A percentile compares a stretch with the other conserved stretches of the same genome.
phyloP scores from a whole-genome alignment of 495 filamentous ascomycete genomes.

The Platismatia glauca region DNA sequence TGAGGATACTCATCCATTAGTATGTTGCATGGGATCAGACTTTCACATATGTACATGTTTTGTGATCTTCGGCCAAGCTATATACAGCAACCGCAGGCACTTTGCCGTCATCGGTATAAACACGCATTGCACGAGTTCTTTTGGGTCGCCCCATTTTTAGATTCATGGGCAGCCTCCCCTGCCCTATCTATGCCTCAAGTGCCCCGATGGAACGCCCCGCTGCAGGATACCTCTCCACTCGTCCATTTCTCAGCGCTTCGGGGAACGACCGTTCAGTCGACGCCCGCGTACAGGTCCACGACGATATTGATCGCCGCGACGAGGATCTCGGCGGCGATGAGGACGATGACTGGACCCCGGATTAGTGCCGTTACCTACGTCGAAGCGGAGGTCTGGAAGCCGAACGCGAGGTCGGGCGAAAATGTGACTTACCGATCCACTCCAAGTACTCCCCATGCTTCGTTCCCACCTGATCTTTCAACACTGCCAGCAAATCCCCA shows the following conservation, averaged over 20 bases:
- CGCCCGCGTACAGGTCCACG: slow-evolving; percentile 84
- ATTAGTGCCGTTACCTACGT: background rate
- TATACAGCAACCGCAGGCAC: background rate
- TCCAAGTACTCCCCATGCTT: slow-evolving; percentile 93
- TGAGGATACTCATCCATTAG: no score
- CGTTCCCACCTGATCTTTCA: slow-evolving; percentile 93
- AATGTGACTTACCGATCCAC: slow-evolving; percentile 69
- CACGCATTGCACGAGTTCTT: background rate
- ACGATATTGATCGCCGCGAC: slow-evolving; percentile 93
- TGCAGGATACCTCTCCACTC: background rate
- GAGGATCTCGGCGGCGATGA: slow-evolving; percentile 92
- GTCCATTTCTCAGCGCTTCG: background rate
- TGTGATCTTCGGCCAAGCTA: background rate
- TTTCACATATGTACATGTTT: background rate
- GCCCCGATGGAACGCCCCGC: background rate
- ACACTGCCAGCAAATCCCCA: slow-evolving; percentile 82
- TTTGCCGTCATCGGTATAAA: background rate
- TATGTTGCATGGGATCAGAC: background rate
- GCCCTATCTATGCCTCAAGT: background rate
- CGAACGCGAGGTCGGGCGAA: background rate
- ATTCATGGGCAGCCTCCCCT: background rate
- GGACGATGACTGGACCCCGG: slow-evolving; percentile 63
- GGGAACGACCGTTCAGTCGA: slow-evolving; percentile 41
- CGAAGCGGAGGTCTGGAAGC: background rate
- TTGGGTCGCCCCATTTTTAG: background rate